Conservation (phyloP, 1,139 yeast genomes). For the Arxiozyma bovina region DNA sequence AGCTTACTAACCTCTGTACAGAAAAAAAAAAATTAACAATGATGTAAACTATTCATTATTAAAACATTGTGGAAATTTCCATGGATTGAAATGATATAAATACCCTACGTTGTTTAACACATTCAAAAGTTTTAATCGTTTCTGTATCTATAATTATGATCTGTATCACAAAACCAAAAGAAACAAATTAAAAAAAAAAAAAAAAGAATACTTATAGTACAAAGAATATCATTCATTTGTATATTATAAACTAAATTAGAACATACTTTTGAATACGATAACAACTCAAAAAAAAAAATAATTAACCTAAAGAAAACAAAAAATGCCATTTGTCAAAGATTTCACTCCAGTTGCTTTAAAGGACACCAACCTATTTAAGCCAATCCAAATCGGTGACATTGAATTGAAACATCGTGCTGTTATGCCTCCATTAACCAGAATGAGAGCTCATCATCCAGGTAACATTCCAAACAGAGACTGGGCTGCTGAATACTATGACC, state of each 20-base stretch:
- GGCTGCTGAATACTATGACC: slow-evolving; percentile 32
- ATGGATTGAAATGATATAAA: neutral
- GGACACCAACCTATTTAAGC: slow-evolving; percentile 40
- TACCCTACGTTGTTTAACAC: neutral
- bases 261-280: neutral
- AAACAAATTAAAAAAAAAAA: too few species aligned
- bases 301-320: too few species aligned
- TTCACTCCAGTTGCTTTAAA: slow-evolving; percentile 24
- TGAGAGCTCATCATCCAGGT: slow-evolving; percentile 34
- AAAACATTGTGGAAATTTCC: neutral
- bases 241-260: neutral
- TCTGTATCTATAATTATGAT: neutral
- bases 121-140: neutral
- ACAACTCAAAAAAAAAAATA: too few species aligned
- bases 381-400: slow-evolving; percentile 40
- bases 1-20: too few species aligned
- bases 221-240: neutral
- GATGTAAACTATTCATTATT: neutral
- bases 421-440: slow-evolving; percentile 46
- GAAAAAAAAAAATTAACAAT: too few species aligned
- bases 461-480: slow-evolving; percentile 28
- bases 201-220: too few species aligned
- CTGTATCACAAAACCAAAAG: too few species aligned
- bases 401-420: slow-evolving; percentile 37
- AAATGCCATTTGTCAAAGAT: slow-evolving; percentile 7